These are phyloP conservation scores for Trichoderma semiorbis DNA, from an alignment of 2,329 filamentous ascomycete genomes.

Conservation along the genomic window DNA sequence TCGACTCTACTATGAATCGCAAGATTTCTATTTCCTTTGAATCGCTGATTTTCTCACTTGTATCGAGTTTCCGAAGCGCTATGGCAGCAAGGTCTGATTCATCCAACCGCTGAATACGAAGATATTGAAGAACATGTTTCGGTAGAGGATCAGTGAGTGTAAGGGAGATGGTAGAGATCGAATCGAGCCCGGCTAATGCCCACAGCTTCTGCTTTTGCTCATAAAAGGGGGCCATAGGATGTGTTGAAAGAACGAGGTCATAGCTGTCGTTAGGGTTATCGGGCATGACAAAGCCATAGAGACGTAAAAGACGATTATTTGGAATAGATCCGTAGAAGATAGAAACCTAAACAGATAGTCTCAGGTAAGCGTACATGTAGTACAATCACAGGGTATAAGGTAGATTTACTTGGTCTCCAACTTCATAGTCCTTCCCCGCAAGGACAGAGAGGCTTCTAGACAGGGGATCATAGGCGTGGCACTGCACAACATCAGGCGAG, in stretches of 20 bases:
- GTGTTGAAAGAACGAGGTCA: slow-evolving; percentile 35
- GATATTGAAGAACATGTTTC: slow-evolving; percentile 33
- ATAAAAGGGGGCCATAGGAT: slow-evolving; percentile 32
- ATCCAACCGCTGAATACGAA: slow-evolving; percentile 34
- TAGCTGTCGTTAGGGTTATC: slow-evolving; percentile 36
- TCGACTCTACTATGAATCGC: slow-evolving; percentile 32
- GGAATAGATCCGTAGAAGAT: slow-evolving; percentile 34
- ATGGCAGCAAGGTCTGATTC: slow-evolving; percentile 30
- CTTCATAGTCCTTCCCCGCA: slow-evolving; percentile 28
- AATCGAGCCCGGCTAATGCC: slow-evolving; percentile 25
- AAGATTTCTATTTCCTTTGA: slow-evolving; percentile 33
- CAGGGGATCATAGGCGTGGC: slow-evolving; percentile 33
- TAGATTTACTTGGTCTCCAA: slow-evolving; percentile 33
- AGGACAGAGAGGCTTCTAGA: slow-evolving; percentile 33
- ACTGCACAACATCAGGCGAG: slow-evolving; percentile 32
- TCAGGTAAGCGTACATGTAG: slow-evolving; percentile 13
- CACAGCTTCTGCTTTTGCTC: slow-evolving; percentile 35
- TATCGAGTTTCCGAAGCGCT: slow-evolving; percentile 24
- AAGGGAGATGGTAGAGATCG: not conserved
- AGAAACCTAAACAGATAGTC: not conserved
- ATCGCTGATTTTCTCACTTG: slow-evolving; percentile 28
- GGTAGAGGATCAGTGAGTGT: slow-evolving; percentile 33
- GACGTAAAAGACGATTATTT: slow-evolving; percentile 36
- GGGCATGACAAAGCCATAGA: slow-evolving; percentile 37
- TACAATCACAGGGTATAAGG: slow-evolving; percentile 11